Evolutionary conservation across 768 basidiomycete genomes (phyloP).

Genomic region (Rhizopogon rudus): DNA sequence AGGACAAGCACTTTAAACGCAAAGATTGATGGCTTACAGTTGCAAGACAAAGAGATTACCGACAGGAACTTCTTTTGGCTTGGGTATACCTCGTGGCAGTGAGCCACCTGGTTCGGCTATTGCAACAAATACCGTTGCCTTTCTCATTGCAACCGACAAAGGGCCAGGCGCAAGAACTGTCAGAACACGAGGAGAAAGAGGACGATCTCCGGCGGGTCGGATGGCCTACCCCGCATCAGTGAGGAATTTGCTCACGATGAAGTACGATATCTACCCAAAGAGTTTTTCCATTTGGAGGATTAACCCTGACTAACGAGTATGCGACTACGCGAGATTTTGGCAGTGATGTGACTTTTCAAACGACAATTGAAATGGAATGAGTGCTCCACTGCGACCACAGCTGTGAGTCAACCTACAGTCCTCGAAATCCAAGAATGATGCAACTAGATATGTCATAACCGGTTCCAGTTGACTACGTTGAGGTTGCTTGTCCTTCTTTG

Average conservation of each 20-base stretch:
- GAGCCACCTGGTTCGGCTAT: slow-evolving; percentile 44
- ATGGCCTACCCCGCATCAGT: slow-evolving; percentile 7
- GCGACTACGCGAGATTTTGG: slow-evolving; percentile 33
- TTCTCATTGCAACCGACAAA: slow-evolving; percentile 22
- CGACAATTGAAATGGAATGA: slow-evolving; percentile 34
- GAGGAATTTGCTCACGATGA: slow-evolving; percentile 21
- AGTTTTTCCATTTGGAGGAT: slow-evolving; percentile 17
- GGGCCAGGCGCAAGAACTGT: slow-evolving; percentile 38
- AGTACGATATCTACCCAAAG: slow-evolving; percentile 37
- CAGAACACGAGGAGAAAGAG: slow-evolving; percentile 40
- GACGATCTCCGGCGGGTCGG: slow-evolving; percentile 30
- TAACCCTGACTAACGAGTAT: slow-evolving; percentile 30
- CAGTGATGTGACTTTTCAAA: slow-evolving; percentile 22
- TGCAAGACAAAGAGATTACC: slow-evolving; percentile 49
- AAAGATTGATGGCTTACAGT: slow-evolving; percentile 34
- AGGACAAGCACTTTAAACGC: neutral
- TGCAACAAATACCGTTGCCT: slow-evolving; percentile 39
- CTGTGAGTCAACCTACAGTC: slow-evolving; percentile 42
- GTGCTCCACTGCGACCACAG: slow-evolving; percentile 15
- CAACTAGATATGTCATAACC: slow-evolving; percentile 41
- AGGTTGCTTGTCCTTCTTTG: slow-evolving; percentile 22
- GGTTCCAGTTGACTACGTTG: slow-evolving; percentile 18
- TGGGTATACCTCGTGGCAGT: slow-evolving; percentile 25
- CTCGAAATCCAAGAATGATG: slow-evolving; percentile 53
- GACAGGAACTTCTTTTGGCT: slow-evolving; percentile 35